These are phyloP conservation scores for Lasiodiplodia hormozganensis DNA, from an alignment of 2,329 filamentous ascomycete species.

Conservation along the genomic window DNA sequence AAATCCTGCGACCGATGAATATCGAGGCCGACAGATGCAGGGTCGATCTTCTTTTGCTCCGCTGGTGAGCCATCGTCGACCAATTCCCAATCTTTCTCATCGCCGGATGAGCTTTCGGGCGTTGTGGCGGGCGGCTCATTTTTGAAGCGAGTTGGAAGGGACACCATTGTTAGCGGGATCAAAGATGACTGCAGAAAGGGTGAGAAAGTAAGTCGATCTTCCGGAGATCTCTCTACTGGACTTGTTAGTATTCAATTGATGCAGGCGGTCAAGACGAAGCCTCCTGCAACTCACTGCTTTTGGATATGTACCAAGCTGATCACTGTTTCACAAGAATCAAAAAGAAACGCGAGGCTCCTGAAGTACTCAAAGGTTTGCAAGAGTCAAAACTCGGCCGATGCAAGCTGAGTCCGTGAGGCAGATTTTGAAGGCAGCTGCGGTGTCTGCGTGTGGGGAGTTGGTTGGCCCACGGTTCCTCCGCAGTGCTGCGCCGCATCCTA, in stretches of 20 bases:
- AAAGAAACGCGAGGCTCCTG: neutral
- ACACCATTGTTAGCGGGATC: neutral
- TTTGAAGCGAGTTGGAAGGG: neutral
- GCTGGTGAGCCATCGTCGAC: neutral
- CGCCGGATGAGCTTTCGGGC: neutral
- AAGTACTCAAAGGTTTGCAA: neutral
- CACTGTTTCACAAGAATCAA: neutral
- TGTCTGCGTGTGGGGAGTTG: neutral
- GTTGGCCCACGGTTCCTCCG: neutral
- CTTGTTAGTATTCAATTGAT: too few species aligned
- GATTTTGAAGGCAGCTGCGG: neutral
- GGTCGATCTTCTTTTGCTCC: neutral
- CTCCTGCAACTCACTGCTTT: too few species aligned
- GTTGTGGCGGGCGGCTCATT: neutral
- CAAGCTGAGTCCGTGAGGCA: neutral
- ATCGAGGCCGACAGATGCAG: conserved; percentile 3
- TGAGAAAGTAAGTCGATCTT: neutral
- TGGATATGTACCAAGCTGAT: too few species aligned
- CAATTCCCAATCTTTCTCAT: conserved; percentile 2
- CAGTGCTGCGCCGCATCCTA: conserved; percentile 13
- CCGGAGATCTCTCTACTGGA: too few species aligned
- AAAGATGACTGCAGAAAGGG: neutral
- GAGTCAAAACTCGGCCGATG: neutral
- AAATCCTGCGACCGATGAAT: conserved; percentile 29
- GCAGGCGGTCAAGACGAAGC: too few species aligned